These are phyloP conservation scores for Rhododendron vialii DNA, from an alignment of 148 eudicot genomes.

Conservation along the genomic window DNA sequence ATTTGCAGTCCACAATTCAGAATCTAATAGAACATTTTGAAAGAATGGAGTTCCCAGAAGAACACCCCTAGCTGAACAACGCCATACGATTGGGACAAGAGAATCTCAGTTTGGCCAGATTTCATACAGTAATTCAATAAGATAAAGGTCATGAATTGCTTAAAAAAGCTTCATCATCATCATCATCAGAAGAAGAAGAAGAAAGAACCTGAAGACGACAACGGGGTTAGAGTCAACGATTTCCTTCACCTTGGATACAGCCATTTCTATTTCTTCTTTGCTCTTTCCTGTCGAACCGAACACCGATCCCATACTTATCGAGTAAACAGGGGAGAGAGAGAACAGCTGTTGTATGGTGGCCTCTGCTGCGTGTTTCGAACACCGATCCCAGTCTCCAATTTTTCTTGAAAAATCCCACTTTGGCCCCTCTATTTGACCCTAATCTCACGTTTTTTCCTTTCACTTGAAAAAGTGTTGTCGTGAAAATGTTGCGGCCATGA, in stretches of 20 bases:
- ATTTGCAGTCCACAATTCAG: no score
- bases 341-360: not conserved
- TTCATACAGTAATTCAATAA: no score
- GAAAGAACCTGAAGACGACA: constrained; percentile 58
- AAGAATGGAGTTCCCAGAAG: no score
- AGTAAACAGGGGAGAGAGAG: not conserved
- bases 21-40: no score
- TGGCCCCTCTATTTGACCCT: not conserved
- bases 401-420: not conserved
- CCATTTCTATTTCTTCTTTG: constrained; percentile 43
- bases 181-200: not conserved
- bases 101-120: no score
- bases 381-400: not conserved
- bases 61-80: no score
- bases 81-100: no score
- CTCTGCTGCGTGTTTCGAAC: not conserved
- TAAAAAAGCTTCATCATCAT: not conserved
- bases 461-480: no score
- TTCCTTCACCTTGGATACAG: constrained; percentile 54
- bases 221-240: constrained; percentile 56
- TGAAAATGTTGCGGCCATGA: no score
- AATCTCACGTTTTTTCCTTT: not conserved
- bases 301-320: constrained; percentile 30
- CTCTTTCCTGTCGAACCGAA: constrained; percentile 25
- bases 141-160: not conserved